Base-by-base conservation (phyloP, 2,329 filamentous ascomycete species). In the Fusarium scirpi region DNA sequence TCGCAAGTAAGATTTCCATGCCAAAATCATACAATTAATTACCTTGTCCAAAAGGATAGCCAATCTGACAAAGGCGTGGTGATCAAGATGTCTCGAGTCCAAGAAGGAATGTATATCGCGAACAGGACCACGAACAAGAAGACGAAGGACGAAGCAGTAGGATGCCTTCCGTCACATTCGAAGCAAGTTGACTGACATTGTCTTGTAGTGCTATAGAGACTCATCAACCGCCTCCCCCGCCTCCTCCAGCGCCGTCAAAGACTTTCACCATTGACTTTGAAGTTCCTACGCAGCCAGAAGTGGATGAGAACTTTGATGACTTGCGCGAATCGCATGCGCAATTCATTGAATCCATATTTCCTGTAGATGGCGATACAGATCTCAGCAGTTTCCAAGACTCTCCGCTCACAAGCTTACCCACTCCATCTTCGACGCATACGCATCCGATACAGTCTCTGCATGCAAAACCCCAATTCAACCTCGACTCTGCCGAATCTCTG, bases 181-280 rank as follows among this genome's bases (percentile, higher is more conserved):
- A 18, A 24, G 2, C 5, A 27, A 34, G n/a, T 8, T 25, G 24
- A 32, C 20, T 44, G 22, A 54, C n/a, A 1, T 15, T 40, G 9
- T 9, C 34, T 27, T 12, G 25, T 69, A 63, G 71, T 67, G 67
- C 74, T 61, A 74, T 62, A 63, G 63, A 63, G 57, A 65, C 41
- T 13, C 61, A 65, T 49, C 76, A 70, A 34, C 76, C 74, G 8
- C 78, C 51, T 13, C 66, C 63, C 15, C 77, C 22, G 78, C 62
- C 68, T 24, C 64, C 65, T 25, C 32, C 79, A 2, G 76, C 83
- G 5, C 82, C 83, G 1, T 82, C 83, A 69, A 83, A 83, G 79
- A 87, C 82, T 18, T 86, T 87, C 73, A 85, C 81, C 71, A 86
- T 86, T 73, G 82, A 87, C 78, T 86, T 86, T 74, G 79, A 82